Conservation (phyloP, 345 rosid genomes). For the Trapa incisa region DNA sequence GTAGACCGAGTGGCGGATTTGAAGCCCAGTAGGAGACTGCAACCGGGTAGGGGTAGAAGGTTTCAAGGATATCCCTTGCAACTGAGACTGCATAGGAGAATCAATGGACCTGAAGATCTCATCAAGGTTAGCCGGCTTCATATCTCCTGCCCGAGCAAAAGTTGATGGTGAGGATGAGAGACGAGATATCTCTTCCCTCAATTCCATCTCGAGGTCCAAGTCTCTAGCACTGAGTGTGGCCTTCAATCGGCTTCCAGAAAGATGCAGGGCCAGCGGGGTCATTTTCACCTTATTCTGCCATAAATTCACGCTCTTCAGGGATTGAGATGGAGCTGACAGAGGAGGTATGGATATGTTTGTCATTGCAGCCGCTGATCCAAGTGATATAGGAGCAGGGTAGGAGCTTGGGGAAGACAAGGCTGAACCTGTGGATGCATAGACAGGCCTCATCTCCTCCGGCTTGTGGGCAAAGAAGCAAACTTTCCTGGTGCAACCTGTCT, state of each 20-base stretch:
- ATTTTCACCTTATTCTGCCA: constrained; percentile 76
- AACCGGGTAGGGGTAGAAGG: constrained; percentile 35
- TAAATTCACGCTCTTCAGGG: constrained; percentile 49
- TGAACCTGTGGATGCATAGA: constrained; percentile 86
- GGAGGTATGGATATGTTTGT: constrained; percentile 79
- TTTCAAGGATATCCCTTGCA: constrained; percentile 29
- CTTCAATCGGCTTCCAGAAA: constrained; percentile 74
- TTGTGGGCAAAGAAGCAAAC: constrained; percentile 98
- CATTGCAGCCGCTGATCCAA: constrained; percentile 34
- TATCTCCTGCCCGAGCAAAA: constrained; percentile 35
- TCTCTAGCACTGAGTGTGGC: constrained; percentile 67
- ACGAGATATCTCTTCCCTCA: constrained; percentile 55
- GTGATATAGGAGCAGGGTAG: constrained; percentile 32
- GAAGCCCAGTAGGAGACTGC: constrained; percentile 57
- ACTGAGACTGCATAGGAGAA: constrained; percentile 43
- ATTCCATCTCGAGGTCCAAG: constrained; percentile 57
- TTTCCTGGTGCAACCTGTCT: constrained; percentile 71
- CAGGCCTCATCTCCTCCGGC: constrained; percentile 77
- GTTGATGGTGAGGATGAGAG: constrained; percentile 40
- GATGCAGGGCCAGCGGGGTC: constrained; percentile 71
- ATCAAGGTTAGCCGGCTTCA: constrained; percentile 45
- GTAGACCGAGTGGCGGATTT: constrained; percentile 54
- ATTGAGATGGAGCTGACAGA: constrained; percentile 42
- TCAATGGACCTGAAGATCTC: constrained; percentile 53
- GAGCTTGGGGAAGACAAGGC: constrained; percentile 92